Evolutionary conservation across 805 yeast species (phyloP), one percentile per base, ranked within the genome.

Genomic region (Kodamaea leandrae): DNA sequence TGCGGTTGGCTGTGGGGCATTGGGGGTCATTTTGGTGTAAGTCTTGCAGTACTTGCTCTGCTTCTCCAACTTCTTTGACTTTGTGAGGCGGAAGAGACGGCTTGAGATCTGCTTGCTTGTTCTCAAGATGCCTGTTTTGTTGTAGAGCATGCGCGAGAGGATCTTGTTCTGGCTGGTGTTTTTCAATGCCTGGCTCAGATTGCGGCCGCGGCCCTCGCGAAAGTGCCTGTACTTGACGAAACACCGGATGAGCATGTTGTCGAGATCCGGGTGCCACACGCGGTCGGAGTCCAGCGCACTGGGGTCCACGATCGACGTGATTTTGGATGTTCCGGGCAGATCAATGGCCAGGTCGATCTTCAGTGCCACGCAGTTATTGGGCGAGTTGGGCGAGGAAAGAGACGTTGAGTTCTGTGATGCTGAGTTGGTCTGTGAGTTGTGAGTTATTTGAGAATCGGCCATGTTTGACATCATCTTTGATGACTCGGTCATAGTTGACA

Each of bases 81-180:
- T 56, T 1, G 64, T 57, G 20, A 61, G 50, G 17, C 64, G 47
- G 37, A 57, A 57, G 9, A 64, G 50, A 37, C 69, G 54, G 4
- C 67, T 47, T 14, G 48, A 40, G 14, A 68, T 63, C 42, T 68
- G 73, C 42, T 65, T 66, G 4, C 71, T 58, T 2, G 68, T 58
- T 41, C 72, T 55, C 26, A 54, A 49, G 1, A 63, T 50, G 8
- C 68, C 68, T 6, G 71, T 60, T 45, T 60, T 64, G 44, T 60
- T 60, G 19, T 53, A 54, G 23, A 69, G 44, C 72, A 69, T 66
- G 36, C 71, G 53, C 3, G 72, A 64, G 32, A 69, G 51, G 10
- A 66, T 61, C 43, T 66, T 68, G 47, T 68, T 67, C 44, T 66
- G 72, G 28, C 49, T 58, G 12, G 71, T 57, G 33, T 58, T 58